Evolutionary conservation across 2,329 filamentous ascomycete species (phyloP), one percentile per base, ranked within the genome.

Genomic region (Ophiostoma pallidulum): DNA sequence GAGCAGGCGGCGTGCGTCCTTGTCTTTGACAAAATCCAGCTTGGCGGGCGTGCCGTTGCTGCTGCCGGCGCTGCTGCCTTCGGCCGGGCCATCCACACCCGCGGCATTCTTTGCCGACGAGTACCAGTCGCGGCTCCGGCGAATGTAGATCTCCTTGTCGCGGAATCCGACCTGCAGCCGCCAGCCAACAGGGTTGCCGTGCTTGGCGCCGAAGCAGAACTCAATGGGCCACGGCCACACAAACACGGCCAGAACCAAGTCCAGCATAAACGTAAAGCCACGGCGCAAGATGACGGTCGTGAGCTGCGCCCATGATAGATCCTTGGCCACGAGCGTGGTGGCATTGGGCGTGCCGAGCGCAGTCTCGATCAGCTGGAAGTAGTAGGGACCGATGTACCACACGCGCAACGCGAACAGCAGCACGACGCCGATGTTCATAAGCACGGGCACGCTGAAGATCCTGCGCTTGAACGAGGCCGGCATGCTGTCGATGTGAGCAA

Each of bases 401-500:
- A 83, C 68, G 54, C 90, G 83, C 70, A 80, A 80, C 50, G 73
- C 56, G 56, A 95, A 79, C 28, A 86, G 64, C 2, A 72, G 59
- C 8, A 73, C 68, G 49, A 96, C 80, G 55, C 69, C 65, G 29
- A 84, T 49, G 64, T 96, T 96, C 66, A 95, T 79, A 16, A 80
- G 63, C 16, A 88, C 73, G 14, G 90, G 88, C 1, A 95, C 80
- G 41, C 80, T 58, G 66, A 95, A 96, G 58, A 94, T 84, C 59
- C 86, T 84, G 62, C 78, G 78, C 67, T 96, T 96, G 66, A 90
- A 79, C 24, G 73, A 71, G 18, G 67, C 65, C 0, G 82, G 80
- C 52, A 84, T 80, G 51, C 66, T 68, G 71, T 96, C 90, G 64
- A 94, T 71, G 69, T 95, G 89, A 26, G 84, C 74, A 58, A 96